Evolutionary conservation across 163 green algal genomes (phyloP).

Genomic region (Scenedesmus sp.): DNA sequence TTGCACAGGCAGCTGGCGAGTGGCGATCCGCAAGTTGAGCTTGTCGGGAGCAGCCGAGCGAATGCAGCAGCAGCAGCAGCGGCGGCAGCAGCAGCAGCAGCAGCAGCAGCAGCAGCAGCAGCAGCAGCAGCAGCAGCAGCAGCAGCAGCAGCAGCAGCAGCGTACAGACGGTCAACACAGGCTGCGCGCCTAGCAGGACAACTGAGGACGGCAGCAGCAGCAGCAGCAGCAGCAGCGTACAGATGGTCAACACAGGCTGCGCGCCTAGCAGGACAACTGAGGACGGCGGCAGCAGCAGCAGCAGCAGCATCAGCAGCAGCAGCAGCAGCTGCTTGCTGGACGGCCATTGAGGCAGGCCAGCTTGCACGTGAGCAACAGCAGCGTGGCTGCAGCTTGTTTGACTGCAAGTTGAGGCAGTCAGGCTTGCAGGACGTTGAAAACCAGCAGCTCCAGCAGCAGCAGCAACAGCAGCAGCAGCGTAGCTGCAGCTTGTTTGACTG

Average conservation of each 20-base stretch:
- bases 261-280: not conserved
- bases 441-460: not conserved
- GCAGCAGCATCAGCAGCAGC: not conserved
- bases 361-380: not conserved
- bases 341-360: not conserved
- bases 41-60: not conserved
- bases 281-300: not conserved
- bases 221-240: too few relatives aligned
- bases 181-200: not conserved
- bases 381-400: not conserved
- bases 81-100: not conserved
- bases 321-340: not conserved
- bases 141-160: too few relatives aligned
- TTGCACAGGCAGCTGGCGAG: not conserved
- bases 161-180: too few relatives aligned
- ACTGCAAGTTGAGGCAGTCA: not conserved
- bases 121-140: too few relatives aligned
- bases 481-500: too few relatives aligned
- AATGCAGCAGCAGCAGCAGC: too few relatives aligned
- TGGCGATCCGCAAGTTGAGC: not conserved
- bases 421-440: not conserved
- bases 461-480: too few relatives aligned
- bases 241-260: not conserved
- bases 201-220: not conserved
- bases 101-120: too few relatives aligned